Evolutionary conservation across 345 rosid genomes (phyloP).

Genomic region (Turnera subulata): DNA sequence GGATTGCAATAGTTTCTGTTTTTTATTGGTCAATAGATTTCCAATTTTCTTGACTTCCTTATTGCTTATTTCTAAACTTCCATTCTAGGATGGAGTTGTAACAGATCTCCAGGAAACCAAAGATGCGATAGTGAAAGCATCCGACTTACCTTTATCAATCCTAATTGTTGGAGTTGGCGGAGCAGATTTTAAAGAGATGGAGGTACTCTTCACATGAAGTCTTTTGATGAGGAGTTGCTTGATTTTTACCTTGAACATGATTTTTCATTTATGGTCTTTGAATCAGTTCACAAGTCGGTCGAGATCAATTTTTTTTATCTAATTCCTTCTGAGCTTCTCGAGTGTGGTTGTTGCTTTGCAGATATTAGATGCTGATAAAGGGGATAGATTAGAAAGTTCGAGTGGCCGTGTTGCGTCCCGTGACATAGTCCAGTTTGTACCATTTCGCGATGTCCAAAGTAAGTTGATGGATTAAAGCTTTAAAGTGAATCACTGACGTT

Average conservation of each 20-base stretch:
- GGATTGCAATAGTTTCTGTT: no score
- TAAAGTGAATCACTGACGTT: no score
- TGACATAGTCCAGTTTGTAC: conserved; percentile 91
- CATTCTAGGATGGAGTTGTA: conserved; percentile 79
- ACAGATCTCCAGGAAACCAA: conserved; percentile 96
- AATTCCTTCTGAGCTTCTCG: not conserved
- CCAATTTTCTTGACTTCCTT: not conserved
- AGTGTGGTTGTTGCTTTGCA: conserved; percentile 11
- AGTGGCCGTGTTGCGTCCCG: conserved; percentile 84
- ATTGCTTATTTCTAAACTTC: conserved; percentile 3
- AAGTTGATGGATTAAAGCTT: conserved; percentile 19
- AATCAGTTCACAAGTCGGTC: not conserved
- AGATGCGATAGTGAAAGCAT: conserved; percentile 89
- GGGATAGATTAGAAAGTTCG: conserved; percentile 82
- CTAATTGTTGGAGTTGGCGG: conserved; percentile 97
- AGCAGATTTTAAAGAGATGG: conserved; percentile 99
- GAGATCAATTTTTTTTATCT: no score
- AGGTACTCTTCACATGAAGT: conserved; percentile 41
- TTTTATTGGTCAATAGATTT: not conserved
- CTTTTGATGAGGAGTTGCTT: not conserved
- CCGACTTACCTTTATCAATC: conserved; percentile 85
- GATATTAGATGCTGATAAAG: conserved; percentile 87
- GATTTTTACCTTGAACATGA: not conserved
- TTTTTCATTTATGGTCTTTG: not conserved
- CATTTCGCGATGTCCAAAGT: conserved; percentile 74